Evolutionary conservation across 1,284 basidiomycete species (phyloP), one percentile per base, ranked within the genome.

Genomic region (Stygiomarasmius scandens): DNA sequence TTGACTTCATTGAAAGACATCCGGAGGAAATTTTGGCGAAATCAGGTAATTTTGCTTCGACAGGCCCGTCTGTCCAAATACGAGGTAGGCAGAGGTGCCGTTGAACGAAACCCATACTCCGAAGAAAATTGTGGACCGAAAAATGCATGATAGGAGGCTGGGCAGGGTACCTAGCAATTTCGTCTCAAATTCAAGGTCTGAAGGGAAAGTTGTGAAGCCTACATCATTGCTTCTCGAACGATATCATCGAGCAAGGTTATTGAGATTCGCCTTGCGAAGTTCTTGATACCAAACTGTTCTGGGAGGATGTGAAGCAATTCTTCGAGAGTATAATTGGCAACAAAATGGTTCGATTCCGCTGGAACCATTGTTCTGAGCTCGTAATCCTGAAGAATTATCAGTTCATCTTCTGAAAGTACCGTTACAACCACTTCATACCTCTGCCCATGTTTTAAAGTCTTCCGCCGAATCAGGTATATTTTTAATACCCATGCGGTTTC

Each of bases 201-300:
- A 41, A 41, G n/a, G 16, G 8, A 41, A 41, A 41, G 38, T 6
- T n/a, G n/a, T n/a, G n/a, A n/a, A n/a, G 72, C 71, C 23, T 56
- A 80, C 79, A 78, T 74, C 78, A 81, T 79, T 1, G 76, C 76
- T 8, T 68, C 66, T 10, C 78, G 68, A 1, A 76, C 72, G 9
- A 65, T 63, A 5, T 78, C 76, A 2, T 77, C 74, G 23, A 80
- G 56, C n/a, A 78, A 49, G 41, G 71, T 70, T 12, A 73, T 62
- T 0, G 68, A 58, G n/a, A 77, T 49, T 12, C 67, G 63, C 36
- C 69, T 61, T 3, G 63, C 64, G 57, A 79, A 71, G 1, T 60
- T 55, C 36, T 71, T 74, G 25, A 78, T 49, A 1, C 77, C 77
- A 47, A 78, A 69, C 1, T 55, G 45, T 22, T 71, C 61, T 0